Conservation (phyloP, 2,329 filamentous ascomycete species). For the Huntiella omanensis region DNA sequence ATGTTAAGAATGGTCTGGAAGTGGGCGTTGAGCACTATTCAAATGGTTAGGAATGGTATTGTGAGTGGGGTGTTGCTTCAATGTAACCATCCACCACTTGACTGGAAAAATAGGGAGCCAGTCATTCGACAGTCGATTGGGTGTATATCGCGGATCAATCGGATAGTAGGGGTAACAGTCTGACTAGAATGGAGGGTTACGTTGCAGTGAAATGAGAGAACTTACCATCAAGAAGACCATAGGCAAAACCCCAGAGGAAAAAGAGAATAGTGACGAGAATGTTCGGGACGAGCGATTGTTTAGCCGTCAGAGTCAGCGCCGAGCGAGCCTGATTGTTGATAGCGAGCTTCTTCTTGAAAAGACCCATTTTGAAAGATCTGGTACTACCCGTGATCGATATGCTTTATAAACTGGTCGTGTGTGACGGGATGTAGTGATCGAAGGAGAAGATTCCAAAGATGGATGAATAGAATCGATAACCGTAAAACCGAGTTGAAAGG, state of each 20-base stretch:
- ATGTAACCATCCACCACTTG: too few relatives aligned
- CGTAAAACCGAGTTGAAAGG: too few relatives aligned
- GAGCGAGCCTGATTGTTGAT: constrained; percentile 4
- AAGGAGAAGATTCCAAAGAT: too few relatives aligned
- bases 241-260: constrained; percentile 29
- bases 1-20: constrained; percentile 29
- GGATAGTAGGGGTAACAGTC: too few relatives aligned
- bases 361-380: constrained; percentile 1
- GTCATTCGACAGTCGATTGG: too few relatives aligned
- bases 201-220: not conserved
- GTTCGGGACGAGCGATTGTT: constrained; percentile 9
- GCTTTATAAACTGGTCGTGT: too few relatives aligned
- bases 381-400: too few relatives aligned
- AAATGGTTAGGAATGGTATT: not conserved
- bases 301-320: constrained; percentile 5
- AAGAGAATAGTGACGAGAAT: constrained; percentile 23
- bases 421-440: too few relatives aligned
- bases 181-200: too few relatives aligned
- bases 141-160: too few relatives aligned
- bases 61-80: not conserved
- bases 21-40: constrained; percentile 28
- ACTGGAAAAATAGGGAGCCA: too few relatives aligned
- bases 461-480: too few relatives aligned
- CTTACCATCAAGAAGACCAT: constrained; percentile 22
- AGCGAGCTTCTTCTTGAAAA: constrained; percentile 6